phyloP scores from a whole-genome alignment of 345 rosid species.

The Combretum micranthum region DNA sequence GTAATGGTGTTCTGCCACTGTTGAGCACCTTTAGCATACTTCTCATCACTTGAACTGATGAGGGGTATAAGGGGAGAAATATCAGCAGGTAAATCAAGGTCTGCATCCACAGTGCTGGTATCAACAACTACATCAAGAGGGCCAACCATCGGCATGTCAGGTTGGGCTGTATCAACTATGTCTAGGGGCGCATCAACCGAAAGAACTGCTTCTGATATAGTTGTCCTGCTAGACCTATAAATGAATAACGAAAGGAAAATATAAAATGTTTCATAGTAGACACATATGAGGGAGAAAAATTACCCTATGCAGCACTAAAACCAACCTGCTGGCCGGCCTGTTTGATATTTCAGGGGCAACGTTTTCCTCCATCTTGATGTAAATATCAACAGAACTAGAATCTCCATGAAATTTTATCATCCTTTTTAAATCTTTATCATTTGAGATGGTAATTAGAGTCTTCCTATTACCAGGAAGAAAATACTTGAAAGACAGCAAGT shows the following conservation, averaged over 20 bases:
- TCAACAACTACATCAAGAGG: slow-evolving; percentile 39
- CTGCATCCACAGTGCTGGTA: slow-evolving; percentile 27
- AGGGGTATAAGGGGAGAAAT: slow-evolving; percentile 44
- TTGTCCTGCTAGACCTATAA: slow-evolving; percentile 83
- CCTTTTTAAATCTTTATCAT: slow-evolving; percentile 55
- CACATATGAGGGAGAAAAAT: neutral
- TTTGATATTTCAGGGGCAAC: slow-evolving; percentile 54
- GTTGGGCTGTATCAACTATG: slow-evolving; percentile 43
- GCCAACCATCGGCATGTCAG: slow-evolving; percentile 23
- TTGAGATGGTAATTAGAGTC: slow-evolving; percentile 71
- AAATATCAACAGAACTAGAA: slow-evolving; percentile 49
- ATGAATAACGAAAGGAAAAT: slow-evolving; percentile 9
- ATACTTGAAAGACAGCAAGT: slow-evolving; percentile 56
- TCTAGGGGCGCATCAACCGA: slow-evolving; percentile 28
- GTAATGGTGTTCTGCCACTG: slow-evolving; percentile 93
- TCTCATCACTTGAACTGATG: slow-evolving; percentile 36
- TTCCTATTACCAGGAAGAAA: slow-evolving; percentile 82
- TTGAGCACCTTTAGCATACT: slow-evolving; percentile 63
- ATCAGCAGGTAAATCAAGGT: slow-evolving; percentile 35
- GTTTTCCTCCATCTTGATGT: slow-evolving; percentile 51
- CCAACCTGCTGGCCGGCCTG: slow-evolving; percentile 85
- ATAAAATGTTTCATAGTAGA: neutral
- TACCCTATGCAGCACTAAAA: slow-evolving; percentile 1
- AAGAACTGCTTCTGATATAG: slow-evolving; percentile 65
- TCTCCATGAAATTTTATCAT: slow-evolving; percentile 62